Percentiles rank a stretch among this genome's conserved stretches.
Conservation (phyloP, 2,329 filamentous ascomycete genomes). For the Sporothrix schenckii region DNA sequence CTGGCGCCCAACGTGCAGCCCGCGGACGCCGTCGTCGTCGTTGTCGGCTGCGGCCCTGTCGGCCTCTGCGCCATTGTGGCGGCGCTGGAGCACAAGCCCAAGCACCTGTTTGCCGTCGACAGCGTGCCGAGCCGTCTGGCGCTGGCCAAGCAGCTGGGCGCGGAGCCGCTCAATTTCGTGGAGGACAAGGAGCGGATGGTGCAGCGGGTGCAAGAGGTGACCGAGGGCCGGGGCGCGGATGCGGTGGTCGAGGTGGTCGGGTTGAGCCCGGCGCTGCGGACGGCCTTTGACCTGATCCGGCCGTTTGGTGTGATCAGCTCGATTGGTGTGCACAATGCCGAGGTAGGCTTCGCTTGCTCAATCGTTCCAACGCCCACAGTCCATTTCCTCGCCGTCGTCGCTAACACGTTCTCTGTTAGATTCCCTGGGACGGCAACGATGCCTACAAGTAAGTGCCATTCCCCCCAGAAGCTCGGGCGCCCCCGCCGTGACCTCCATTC, state of each 20-base stretch:
- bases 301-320: slow-evolving; percentile 75
- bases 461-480: too few relatives aligned
- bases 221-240: slow-evolving; percentile 80
- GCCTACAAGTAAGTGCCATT: slow-evolving; percentile 55
- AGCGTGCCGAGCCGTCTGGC: slow-evolving; percentile 74
- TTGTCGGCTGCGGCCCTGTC: slow-evolving; percentile 84
- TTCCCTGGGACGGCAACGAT: slow-evolving; percentile 67
- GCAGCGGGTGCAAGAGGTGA: slow-evolving; percentile 13
- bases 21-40: slow-evolving; percentile 69
- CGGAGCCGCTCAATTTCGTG: slow-evolving; percentile 79
- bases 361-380: too few relatives aligned
- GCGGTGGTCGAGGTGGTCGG: slow-evolving; percentile 80
- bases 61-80: slow-evolving; percentile 82
- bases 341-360: slow-evolving; percentile 49
- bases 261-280: slow-evolving; percentile 67
- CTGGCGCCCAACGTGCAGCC: slow-evolving; percentile 57
- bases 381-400: too few relatives aligned
- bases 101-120: slow-evolving; percentile 77
- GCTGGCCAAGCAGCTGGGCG: slow-evolving; percentile 72
- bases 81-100: slow-evolving; percentile 73
- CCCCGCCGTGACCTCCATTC: neutral
- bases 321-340: slow-evolving; percentile 74
- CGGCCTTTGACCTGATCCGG: slow-evolving; percentile 70
- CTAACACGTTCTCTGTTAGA: slow-evolving; percentile 47
- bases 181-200: slow-evolving; percentile 68